Base-by-base conservation (phyloP, 169 alveolate genomes). In the Eimeria maxima region DNA sequence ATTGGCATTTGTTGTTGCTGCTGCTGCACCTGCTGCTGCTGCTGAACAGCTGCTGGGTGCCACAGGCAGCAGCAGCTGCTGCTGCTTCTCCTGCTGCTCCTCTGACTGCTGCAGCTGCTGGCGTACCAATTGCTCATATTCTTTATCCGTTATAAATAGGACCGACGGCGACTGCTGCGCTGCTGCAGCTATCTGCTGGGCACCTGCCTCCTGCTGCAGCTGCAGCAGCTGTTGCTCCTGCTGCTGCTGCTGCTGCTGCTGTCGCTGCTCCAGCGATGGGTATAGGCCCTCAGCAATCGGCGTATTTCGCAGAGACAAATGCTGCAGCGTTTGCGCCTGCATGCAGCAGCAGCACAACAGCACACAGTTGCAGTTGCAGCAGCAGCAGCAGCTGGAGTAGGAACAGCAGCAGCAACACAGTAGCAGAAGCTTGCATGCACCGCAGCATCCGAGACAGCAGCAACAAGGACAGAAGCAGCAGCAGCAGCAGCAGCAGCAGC, bases 401-500 rank as follows among this genome's bases (percentile, higher is more conserved):
- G 42, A 18, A 16, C 42, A 53, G 55, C 50, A 47, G n/a, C 74
- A 83, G 69, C 76, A 83, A 74, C 91, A 83, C 38, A 33, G 38
- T 33, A 33, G 38, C 1, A 33, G 38, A 33, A 33, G 38, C 1
- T 33, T 33, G 38, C 38, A 33, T 33, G 74, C 91, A 83, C 74
- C 50, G 55, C 71, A n/a, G 53, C 24, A 29, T 3, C 45, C 5
- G 0, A 47, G 55, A 53, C 76, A 47, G 53, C 76, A 83, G 76
- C 91, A 83, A 53, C 91, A 83, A 53, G 27, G 55, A 63, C 47
- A 47, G 74, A 50, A 47, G 91, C 91, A 83, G 91, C 76, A 83
- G 91, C 91, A 55, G 74, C 91, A 47, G 44, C 73, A 47, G 91
- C 91, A 83, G 91, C 76, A 83, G 91, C 91, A 55, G 74, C 91